These are phyloP conservation scores for Uronychia setigera DNA, from an alignment of 73 alveolate genomes.

Conservation along the genomic window DNA sequence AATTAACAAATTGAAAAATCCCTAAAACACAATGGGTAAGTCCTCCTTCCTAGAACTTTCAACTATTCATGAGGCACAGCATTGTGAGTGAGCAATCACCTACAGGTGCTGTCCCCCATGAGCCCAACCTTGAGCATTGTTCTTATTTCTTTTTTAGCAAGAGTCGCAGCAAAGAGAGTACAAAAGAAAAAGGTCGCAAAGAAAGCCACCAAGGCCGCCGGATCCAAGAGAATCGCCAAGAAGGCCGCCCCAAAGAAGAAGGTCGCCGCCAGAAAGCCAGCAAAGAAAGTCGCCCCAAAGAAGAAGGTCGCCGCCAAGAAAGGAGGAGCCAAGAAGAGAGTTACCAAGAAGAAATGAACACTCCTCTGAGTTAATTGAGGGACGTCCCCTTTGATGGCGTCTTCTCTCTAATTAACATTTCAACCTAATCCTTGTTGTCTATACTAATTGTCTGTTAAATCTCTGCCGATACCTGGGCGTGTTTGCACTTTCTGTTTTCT, in stretches of 20 bases:
- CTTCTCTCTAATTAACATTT: neutral
- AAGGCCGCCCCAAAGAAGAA: slow-evolving; percentile 1
- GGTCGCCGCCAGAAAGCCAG: neutral
- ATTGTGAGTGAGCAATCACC: too few species aligned
- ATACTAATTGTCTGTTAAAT: too few species aligned
- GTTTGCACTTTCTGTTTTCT: too few species aligned
- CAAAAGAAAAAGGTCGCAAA: neutral
- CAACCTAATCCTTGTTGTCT: too few species aligned
- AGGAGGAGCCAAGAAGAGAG: neutral
- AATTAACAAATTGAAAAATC: neutral
- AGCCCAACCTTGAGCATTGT: too few species aligned
- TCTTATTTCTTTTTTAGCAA: neutral
- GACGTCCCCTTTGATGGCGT: neutral
- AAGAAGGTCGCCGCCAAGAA: neutral
- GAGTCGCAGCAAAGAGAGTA: neutral
- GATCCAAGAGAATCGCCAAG: slow-evolving; percentile 2
- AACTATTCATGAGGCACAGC: too few species aligned
- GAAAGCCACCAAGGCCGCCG: slow-evolving; percentile 3
- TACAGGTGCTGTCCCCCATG: too few species aligned
- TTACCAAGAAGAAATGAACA: neutral
- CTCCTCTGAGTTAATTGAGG: neutral
- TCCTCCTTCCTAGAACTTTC: neutral
- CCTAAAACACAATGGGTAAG: slow-evolving; percentile 1
- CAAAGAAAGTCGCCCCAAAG: neutral
- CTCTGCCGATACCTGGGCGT: too few species aligned